Conservation (phyloP, 2,329 filamentous ascomycete genomes). For the Epichloe sylvatica region DNA sequence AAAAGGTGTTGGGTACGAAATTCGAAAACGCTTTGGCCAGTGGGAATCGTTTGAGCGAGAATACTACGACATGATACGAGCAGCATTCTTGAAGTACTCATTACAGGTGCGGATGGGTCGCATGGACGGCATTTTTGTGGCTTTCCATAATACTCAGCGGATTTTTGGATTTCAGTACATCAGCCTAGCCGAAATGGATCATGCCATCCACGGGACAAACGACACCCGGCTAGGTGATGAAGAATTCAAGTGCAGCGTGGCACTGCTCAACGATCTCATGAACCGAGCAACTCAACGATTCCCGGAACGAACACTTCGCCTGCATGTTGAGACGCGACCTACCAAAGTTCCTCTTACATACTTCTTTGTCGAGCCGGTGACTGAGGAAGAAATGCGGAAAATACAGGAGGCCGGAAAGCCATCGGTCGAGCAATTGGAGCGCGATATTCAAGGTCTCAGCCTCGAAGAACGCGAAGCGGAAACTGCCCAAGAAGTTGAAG, state of each 20-base stretch:
- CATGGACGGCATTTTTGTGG: slow-evolving; percentile 98
- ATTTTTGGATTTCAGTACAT: slow-evolving; percentile 98
- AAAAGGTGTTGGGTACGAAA: slow-evolving; percentile 73
- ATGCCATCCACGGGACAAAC: slow-evolving; percentile 66
- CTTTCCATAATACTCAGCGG: slow-evolving; percentile 85
- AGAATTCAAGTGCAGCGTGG: slow-evolving; percentile 74
- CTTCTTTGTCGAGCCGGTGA: slow-evolving; percentile 77
- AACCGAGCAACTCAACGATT: slow-evolving; percentile 61
- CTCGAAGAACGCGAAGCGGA: slow-evolving; percentile 17
- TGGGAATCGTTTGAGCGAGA: slow-evolving; percentile 92
- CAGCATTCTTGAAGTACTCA: slow-evolving; percentile 92
- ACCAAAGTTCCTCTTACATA: slow-evolving; percentile 58
- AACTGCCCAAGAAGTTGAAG: slow-evolving; percentile 6
- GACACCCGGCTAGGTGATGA: slow-evolving; percentile 56
- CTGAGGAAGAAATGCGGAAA: slow-evolving; percentile 51
- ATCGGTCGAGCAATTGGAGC: slow-evolving; percentile 56
- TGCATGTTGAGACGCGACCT: slow-evolving; percentile 67
- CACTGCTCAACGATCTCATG: slow-evolving; percentile 65
- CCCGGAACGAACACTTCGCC: slow-evolving; percentile 59
- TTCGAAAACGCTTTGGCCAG: slow-evolving; percentile 57
- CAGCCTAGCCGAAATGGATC: slow-evolving; percentile 72
- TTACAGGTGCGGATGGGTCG: slow-evolving; percentile 91
- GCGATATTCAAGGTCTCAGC: slow-evolving; percentile 39
- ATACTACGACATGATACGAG: slow-evolving; percentile 90
- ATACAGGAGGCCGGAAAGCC: slow-evolving; percentile 58